phyloP scores from a whole-genome alignment of 768 basidiomycete species.

The Hypholoma fasciculare region DNA sequence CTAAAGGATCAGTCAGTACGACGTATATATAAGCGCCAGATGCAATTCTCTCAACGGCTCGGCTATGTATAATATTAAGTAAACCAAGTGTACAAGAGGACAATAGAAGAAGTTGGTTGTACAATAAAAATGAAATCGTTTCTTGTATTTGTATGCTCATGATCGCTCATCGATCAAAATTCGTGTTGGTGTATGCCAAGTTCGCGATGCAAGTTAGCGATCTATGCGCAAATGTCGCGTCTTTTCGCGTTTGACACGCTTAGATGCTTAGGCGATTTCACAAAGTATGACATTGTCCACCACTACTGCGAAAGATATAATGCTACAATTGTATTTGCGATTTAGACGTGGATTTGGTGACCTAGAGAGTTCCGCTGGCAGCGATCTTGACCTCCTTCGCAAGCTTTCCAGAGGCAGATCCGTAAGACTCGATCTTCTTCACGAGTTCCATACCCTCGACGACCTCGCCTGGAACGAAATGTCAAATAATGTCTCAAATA shows the following conservation, averaged over 20 bases:
- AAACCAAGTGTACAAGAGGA: too few relatives aligned
- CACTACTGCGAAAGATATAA: not conserved
- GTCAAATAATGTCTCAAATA: not conserved
- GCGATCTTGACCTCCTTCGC: slow-evolving; percentile 49
- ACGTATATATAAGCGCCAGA: too few relatives aligned
- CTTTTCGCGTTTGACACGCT: not conserved
- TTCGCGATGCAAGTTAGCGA: not conserved
- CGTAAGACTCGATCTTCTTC: slow-evolving; percentile 40
- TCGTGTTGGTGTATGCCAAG: too few relatives aligned
- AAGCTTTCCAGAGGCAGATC: slow-evolving; percentile 39
- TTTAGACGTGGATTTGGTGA: not conserved
- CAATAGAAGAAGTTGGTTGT: too few relatives aligned
- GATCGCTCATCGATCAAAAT: too few relatives aligned
- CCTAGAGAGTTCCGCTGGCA: slow-evolving; percentile 48
- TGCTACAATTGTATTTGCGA: slow-evolving; percentile 1
- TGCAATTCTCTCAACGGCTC: too few relatives aligned
- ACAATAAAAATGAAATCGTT: too few relatives aligned
- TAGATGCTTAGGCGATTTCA: not conserved
- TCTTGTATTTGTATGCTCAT: too few relatives aligned
- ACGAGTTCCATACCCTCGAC: slow-evolving; percentile 62
- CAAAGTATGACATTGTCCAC: not conserved
- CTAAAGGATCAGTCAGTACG: slow-evolving; percentile 11
- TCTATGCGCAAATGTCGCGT: not conserved
- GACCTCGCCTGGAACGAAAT: slow-evolving; percentile 52
- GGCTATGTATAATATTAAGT: not conserved